Percentiles rank a stretch among this genome's conserved stretches.
phyloP scores from a whole-genome alignment of 306 rosid species.

The Begonia masoniana region DNA sequence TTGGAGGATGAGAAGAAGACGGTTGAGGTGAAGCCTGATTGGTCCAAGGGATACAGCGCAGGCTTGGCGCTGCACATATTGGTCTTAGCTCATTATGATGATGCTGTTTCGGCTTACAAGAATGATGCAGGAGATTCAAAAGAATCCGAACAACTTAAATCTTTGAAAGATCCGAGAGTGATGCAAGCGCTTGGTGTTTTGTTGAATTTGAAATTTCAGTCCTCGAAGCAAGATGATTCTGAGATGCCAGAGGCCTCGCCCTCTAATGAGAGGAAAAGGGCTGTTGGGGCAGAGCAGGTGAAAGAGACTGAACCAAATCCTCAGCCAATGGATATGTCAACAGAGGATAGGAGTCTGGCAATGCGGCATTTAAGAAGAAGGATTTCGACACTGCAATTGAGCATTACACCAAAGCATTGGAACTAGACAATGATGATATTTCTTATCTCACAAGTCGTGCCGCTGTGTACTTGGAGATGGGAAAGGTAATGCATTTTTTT shows the following conservation, averaged over 20 bases:
- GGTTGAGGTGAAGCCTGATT: constrained; percentile 73
- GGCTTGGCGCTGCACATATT: constrained; percentile 80
- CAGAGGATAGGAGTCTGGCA: constrained; percentile 68
- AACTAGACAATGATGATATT: constrained; percentile 71
- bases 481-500: constrained; percentile 37
- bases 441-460: constrained; percentile 74
- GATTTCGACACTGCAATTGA: constrained; percentile 71
- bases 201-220: constrained; percentile 57
- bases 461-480: constrained; percentile 88
- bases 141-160: constrained; percentile 50
- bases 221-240: constrained; percentile 27
- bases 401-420: constrained; percentile 70
- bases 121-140: constrained; percentile 92
- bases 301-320: constrained; percentile 40
- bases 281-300: constrained; percentile 44
- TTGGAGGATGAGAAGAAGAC: constrained; percentile 76
- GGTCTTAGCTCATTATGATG: constrained; percentile 51
- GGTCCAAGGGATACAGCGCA: constrained; percentile 91
- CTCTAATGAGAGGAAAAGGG: constrained; percentile 33
- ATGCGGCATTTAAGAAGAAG: constrained; percentile 87
- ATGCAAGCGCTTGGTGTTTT: constrained; percentile 91
- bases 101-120: constrained; percentile 60
- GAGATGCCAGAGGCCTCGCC: constrained; percentile 47
- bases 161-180: constrained; percentile 71
- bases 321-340: constrained; percentile 30